Evolutionary conservation across 257 asterid species (phyloP).

Genomic region (Nicotiana attenuata): DNA sequence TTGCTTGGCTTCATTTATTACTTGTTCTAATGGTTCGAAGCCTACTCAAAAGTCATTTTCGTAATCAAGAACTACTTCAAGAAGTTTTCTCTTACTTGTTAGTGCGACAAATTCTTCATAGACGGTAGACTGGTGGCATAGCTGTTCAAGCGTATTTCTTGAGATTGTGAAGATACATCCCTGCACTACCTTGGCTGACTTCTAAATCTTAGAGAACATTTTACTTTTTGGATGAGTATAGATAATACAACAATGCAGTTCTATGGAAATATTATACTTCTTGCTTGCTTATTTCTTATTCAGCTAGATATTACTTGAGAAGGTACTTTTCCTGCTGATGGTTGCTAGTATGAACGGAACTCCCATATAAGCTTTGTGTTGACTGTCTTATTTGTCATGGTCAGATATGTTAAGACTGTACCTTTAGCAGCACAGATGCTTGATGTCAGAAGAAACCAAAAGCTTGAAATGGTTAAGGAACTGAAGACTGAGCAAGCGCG

Average conservation of each 20-base stretch:
- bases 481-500: constrained; percentile 76
- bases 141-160: not conserved
- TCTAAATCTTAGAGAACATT: not conserved
- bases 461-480: constrained; percentile 77
- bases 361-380: not conserved
- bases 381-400: constrained; percentile 24
- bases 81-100: not conserved
- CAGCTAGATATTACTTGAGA: not conserved
- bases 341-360: not conserved
- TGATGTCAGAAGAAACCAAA: constrained; percentile 76
- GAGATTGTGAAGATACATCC: not conserved
- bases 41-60: not conserved
- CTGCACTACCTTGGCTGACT: not conserved
- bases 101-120: not conserved
- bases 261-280: not conserved
- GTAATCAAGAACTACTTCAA: not conserved
- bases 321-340: constrained; percentile 10
- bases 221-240: not conserved
- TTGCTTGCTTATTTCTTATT: constrained; percentile 3
- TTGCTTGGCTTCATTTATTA: not conserved
- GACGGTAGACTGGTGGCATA: not conserved
- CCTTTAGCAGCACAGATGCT: constrained; percentile 88
- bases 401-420: constrained; percentile 87
- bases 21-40: not conserved
- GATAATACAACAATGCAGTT: not conserved